Evolutionary conservation across 441 rosid species (phyloP).

Genomic region (Flueggea neowawraea): DNA sequence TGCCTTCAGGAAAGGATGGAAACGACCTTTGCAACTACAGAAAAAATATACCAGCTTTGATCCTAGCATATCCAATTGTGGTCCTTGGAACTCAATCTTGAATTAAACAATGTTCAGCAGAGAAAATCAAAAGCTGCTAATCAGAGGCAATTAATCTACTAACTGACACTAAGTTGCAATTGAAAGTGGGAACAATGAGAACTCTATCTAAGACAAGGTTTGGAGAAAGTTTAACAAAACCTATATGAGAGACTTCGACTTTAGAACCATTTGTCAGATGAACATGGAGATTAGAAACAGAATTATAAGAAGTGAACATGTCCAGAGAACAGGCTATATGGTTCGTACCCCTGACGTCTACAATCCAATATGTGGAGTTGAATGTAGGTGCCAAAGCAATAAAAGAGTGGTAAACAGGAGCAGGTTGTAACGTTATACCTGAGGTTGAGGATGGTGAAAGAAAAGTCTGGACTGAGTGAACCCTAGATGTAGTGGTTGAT

Average conservation of each 20-base stretch:
- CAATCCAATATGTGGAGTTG: background rate
- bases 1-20: too few species aligned
- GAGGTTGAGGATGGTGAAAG: too few species aligned
- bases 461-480: too few species aligned
- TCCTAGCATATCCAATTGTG: background rate
- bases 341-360: background rate
- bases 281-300: background rate
- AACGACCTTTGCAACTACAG: too few species aligned
- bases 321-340: background rate
- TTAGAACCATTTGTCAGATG: constrained; percentile 2
- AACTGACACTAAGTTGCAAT: background rate
- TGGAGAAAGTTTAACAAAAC: background rate
- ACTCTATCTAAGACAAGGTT: constrained; percentile 1
- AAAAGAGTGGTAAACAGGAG: too few species aligned
- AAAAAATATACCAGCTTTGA: background rate
- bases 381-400: too few species aligned
- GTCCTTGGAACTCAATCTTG: background rate
- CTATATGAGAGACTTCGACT: background rate
- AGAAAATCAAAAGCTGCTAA: constrained; percentile 3
- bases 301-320: background rate
- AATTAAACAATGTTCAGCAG: background rate
- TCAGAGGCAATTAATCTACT: background rate
- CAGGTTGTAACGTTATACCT: too few species aligned
- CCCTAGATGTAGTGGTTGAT: too few species aligned
- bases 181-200: constrained; percentile 1